Conservation (phyloP, 2,329 filamentous ascomycete species). For the Didymosphaeria variabile region DNA sequence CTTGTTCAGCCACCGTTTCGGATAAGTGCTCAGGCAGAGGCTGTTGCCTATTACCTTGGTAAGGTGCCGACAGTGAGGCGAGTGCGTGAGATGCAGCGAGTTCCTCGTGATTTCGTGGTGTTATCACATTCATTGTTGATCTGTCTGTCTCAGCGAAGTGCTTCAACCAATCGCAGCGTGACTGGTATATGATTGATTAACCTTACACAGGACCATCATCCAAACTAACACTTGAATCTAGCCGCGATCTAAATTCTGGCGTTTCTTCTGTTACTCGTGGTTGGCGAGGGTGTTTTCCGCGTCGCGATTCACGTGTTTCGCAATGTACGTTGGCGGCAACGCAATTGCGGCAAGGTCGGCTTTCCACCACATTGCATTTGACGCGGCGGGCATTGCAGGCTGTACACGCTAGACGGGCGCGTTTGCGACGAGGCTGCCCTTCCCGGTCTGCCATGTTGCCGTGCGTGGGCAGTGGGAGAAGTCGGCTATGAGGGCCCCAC, state of each 20-base stretch:
- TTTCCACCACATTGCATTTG: constrained; percentile 57
- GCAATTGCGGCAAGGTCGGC: constrained; percentile 56
- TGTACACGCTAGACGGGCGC: constrained; percentile 56
- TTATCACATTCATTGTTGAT: background rate
- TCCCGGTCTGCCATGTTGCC: constrained; percentile 9
- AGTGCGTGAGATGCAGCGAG: constrained; percentile 41
- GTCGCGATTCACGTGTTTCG: constrained; percentile 54
- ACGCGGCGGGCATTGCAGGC: constrained; percentile 57
- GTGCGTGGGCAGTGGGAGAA: background rate
- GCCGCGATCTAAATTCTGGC: background rate
- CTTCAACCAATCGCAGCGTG: background rate
- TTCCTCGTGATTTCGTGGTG: constrained; percentile 38
- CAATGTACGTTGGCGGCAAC: constrained; percentile 48
- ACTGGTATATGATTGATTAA: background rate
- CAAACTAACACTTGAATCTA: constrained; percentile 9
- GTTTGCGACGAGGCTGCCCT: constrained; percentile 26
- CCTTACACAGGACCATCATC: constrained; percentile 3
- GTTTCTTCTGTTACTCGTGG: constrained; percentile 25
- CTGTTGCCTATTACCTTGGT: constrained; percentile 11
- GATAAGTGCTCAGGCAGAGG: constrained; percentile 32
- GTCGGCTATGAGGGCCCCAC: constrained; percentile 8
- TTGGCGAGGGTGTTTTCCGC: constrained; percentile 53
- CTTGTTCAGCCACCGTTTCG: constrained; percentile 23
- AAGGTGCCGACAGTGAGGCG: constrained; percentile 36
- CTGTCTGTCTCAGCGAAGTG: constrained; percentile 15